Conservation (phyloP, 306 rosid species). For the Sindora glabra region DNA sequence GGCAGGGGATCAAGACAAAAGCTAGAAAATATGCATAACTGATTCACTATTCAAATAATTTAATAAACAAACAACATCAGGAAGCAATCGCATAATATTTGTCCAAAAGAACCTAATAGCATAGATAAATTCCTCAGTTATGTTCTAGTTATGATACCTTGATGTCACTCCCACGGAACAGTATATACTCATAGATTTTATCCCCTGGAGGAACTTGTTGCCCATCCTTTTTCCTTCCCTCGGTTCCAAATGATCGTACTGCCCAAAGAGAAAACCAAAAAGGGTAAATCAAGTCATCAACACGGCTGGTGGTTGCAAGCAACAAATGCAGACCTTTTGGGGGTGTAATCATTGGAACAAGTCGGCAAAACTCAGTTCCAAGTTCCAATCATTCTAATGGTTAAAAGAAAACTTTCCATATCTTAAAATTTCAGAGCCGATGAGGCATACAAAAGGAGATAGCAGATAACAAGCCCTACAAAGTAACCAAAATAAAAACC, state of each 20-base stretch:
- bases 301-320: too few relatives aligned
- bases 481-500: too few relatives aligned
- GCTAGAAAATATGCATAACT: conserved; percentile 4
- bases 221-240: conserved; percentile 95
- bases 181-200: conserved; percentile 78
- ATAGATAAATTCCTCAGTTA: not conserved
- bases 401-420: not conserved
- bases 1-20: too few relatives aligned
- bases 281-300: conserved; percentile 12
- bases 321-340: too few relatives aligned
- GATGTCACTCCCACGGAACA: conserved; percentile 90
- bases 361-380: not conserved
- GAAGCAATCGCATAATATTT: not conserved
- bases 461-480: too few relatives aligned
- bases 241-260: conserved; percentile 97
- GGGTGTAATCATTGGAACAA: not conserved
- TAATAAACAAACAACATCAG: not conserved
- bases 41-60: too few relatives aligned
- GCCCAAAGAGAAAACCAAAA: conserved; percentile 26
- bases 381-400: not conserved
- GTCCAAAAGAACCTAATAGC: not conserved
- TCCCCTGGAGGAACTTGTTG: conserved; percentile 79
- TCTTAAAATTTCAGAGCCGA: not conserved
- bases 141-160: conserved; percentile 42
- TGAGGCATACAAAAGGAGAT: not conserved